Evolutionary conservation across 495 filamentous ascomycete species (phyloP).

Genomic region (Aspergillus haitiensis): DNA sequence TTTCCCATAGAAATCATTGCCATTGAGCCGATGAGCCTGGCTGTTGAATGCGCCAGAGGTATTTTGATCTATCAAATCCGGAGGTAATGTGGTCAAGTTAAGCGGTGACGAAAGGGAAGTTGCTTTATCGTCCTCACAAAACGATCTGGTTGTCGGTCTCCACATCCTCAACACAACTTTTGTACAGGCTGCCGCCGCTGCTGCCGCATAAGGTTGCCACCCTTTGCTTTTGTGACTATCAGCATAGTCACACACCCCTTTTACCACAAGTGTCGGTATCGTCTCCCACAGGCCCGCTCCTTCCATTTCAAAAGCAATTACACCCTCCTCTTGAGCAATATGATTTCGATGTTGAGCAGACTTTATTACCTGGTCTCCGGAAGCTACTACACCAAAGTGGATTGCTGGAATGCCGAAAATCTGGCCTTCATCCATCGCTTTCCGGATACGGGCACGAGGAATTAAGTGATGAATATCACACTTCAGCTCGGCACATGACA

Average conservation of each 20-base stretch:
- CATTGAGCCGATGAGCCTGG: too few relatives aligned
- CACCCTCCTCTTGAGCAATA: neutral
- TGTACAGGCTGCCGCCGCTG: conserved; percentile 11
- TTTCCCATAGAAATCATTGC: too few relatives aligned
- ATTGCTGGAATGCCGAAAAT: neutral
- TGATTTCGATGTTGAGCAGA: neutral
- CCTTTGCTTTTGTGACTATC: conserved; percentile 3
- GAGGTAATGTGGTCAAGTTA: too few relatives aligned
- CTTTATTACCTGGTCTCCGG: neutral
- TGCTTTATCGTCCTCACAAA: too few relatives aligned
- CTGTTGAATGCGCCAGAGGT: too few relatives aligned
- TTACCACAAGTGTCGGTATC: neutral
- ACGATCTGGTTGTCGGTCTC: too few relatives aligned
- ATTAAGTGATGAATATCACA: neutral
- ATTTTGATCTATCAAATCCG: too few relatives aligned
- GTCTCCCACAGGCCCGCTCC: neutral
- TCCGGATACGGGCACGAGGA: neutral
- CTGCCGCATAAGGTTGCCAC: conserved; percentile 1
- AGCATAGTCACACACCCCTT: neutral
- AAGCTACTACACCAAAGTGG: neutral
- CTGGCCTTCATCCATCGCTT: neutral
- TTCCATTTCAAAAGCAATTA: conserved; percentile 6
- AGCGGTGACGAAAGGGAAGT: too few relatives aligned
- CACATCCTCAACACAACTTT: neutral
- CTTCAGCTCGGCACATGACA: neutral